These are phyloP conservation scores for Letharia lupina DNA, from an alignment of 495 filamentous ascomycete genomes.

Conservation along the genomic window DNA sequence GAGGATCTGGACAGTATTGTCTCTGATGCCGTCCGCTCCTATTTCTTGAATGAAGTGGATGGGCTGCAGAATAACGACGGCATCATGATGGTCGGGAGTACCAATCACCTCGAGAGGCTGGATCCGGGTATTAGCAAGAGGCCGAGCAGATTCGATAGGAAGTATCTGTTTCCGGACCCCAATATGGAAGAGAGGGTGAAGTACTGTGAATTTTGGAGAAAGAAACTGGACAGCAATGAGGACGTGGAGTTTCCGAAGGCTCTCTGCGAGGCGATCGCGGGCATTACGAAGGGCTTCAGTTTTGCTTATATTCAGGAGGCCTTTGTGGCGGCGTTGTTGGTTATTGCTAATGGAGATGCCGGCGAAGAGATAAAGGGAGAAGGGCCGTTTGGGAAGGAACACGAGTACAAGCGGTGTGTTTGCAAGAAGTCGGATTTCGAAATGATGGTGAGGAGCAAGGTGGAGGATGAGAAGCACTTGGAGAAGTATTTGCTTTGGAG, in stretches of 20 bases:
- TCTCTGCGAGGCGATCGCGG: constrained; percentile 44
- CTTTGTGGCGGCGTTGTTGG: constrained; percentile 29
- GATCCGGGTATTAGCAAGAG: constrained; percentile 57
- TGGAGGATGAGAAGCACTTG: constrained; percentile 26
- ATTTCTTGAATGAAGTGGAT: constrained; percentile 67
- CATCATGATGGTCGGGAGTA: constrained; percentile 57
- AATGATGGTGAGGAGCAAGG: neutral
- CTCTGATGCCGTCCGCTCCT: constrained; percentile 42
- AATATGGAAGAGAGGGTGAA: constrained; percentile 41
- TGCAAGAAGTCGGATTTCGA: neutral
- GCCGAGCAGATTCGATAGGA: constrained; percentile 56
- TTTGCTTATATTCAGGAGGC: constrained; percentile 62
- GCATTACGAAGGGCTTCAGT: constrained; percentile 52
- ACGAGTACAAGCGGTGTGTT: neutral
- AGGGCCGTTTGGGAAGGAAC: neutral
- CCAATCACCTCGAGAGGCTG: constrained; percentile 51
- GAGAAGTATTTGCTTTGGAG: constrained; percentile 34
- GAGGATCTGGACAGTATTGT: constrained; percentile 62
- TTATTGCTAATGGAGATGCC: constrained; percentile 9
- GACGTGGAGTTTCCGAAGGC: constrained; percentile 47
- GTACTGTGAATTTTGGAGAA: constrained; percentile 51
- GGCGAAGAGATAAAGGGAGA: neutral
- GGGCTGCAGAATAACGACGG: constrained; percentile 59
- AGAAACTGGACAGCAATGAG: constrained; percentile 46
- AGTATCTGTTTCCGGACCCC: constrained; percentile 53